Evolutionary conservation across 805 yeast species (phyloP), one percentile per base, ranked within the genome.

Genomic region (Tetrapisispora taiwanensis): DNA sequence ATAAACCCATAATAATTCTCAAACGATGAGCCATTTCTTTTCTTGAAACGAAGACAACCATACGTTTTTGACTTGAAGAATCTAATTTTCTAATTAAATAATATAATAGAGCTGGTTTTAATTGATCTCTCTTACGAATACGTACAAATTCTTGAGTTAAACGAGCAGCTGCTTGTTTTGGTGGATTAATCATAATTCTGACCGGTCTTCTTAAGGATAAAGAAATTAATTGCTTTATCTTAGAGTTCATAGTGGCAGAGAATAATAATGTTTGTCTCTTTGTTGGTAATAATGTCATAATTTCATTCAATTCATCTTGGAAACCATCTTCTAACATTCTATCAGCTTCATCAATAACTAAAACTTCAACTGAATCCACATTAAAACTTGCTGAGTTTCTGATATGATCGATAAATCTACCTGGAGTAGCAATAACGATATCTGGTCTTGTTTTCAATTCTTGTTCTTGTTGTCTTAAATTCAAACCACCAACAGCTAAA

Each of bases 281-380:
- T 41, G 80, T 76, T 26, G 99, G 98, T 51, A 94, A 72, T 44
- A 90, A 71, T 13, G 84, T 75, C 65, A 92, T 74, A 48, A 92
- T 90, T 63, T 92, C 98, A 17, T 87, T 82, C 52, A 92, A 71
- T 66, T 92, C 98, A 43, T 80, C 86, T 66, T 89, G 96, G 77
- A 92, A 92, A 59, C 99, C 99, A 67, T 92, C 99, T 63, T 92
- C 99, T 54, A 92, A 74, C 97, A 92, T 92, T 70, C 98, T 80
- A 73, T 92, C 98, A 48, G 98, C 98, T 71, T 92, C 98, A 70
- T 92, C 98, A 53, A 92, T 74, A 27, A 92, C 94, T 55, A 92
- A 71, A 43, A 92, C 84, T 68, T 92, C 98, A 41, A 92, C 92
- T 30, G 80, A 73, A 53, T 92, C 97, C 39, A 88, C 94, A 40